Percentiles rank a stretch among this genome's conserved stretches.
Conservation (phyloP, 2,329 filamentous ascomycete species). For the Trichoderma sp. region DNA sequence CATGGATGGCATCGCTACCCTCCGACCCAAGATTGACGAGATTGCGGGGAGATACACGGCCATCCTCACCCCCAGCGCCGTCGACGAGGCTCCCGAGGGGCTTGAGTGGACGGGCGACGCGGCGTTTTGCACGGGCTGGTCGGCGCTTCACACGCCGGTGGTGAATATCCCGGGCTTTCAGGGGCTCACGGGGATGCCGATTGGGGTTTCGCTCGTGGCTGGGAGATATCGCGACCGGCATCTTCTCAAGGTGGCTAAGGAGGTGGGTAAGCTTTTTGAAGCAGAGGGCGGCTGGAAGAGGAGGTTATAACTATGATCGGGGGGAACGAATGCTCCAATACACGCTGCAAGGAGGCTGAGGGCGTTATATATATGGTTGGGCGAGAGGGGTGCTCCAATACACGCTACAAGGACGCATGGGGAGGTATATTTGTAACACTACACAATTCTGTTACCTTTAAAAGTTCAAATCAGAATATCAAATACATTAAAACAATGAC, state of each 20-base stretch:
- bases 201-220: conserved; percentile 59
- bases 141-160: conserved; percentile 61
- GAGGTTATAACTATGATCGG: conserved; percentile 18
- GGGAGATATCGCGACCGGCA: conserved; percentile 51
- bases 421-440: no score
- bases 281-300: conserved; percentile 37
- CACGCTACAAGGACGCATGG: no score
- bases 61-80: conserved; percentile 59
- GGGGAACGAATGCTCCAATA: no score
- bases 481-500: no score
- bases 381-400: no score
- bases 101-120: conserved; percentile 56
- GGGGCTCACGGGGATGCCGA: conserved; percentile 56
- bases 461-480: no score
- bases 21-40: conserved; percentile 58
- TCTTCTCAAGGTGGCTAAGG: conserved; percentile 48
- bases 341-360: no score
- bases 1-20: conserved; percentile 54
- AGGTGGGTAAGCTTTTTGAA: conserved; percentile 42
- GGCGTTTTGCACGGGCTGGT: conserved; percentile 56
- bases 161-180: conserved; percentile 66
- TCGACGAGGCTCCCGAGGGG: conserved; percentile 62
- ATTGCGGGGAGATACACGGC: conserved; percentile 56
- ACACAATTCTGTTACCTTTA: no score
- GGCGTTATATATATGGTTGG: no score